Conservation (phyloP, 345 rosid genomes). For the Citrus mangshanensis region DNA sequence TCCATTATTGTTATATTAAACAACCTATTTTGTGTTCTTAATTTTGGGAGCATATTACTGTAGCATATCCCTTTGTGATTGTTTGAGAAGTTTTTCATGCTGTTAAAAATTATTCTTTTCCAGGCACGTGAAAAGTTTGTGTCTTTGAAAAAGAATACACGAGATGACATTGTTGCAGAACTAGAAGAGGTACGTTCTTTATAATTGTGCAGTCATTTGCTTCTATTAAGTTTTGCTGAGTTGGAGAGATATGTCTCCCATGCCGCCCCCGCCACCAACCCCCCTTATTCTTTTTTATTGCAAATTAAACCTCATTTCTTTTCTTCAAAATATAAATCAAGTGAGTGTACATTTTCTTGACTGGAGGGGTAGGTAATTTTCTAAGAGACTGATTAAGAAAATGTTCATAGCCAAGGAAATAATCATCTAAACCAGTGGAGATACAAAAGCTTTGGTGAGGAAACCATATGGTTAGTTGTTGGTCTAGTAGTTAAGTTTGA, state of each 20-base stretch:
- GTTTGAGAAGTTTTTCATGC: background rate
- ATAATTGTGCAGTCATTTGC: background rate
- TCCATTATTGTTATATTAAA: background rate
- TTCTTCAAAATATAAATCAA: background rate
- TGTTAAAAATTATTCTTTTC: constrained; percentile 12
- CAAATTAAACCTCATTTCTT: too few species aligned
- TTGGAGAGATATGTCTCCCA: background rate
- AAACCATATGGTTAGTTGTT: background rate
- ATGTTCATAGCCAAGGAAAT: background rate
- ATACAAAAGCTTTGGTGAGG: background rate
- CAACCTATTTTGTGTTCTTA: background rate
- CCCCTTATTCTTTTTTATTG: background rate
- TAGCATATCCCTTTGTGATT: background rate
- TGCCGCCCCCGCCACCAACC: too few species aligned
- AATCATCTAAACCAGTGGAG: background rate
- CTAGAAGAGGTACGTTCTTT: constrained; percentile 69
- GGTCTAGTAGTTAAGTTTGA: background rate
- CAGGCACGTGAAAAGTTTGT: constrained; percentile 91
- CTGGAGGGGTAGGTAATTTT: background rate
- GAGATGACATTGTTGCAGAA: constrained; percentile 67
- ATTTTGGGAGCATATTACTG: background rate
- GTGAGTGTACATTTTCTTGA: background rate
- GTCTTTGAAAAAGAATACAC: constrained; percentile 74
- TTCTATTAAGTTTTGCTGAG: constrained; percentile 5
- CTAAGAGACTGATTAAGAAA: background rate